Percentiles rank a stretch among this genome's conserved stretches.
phyloP scores from a whole-genome alignment of 257 asterid species.

The Henckelia pumila region DNA sequence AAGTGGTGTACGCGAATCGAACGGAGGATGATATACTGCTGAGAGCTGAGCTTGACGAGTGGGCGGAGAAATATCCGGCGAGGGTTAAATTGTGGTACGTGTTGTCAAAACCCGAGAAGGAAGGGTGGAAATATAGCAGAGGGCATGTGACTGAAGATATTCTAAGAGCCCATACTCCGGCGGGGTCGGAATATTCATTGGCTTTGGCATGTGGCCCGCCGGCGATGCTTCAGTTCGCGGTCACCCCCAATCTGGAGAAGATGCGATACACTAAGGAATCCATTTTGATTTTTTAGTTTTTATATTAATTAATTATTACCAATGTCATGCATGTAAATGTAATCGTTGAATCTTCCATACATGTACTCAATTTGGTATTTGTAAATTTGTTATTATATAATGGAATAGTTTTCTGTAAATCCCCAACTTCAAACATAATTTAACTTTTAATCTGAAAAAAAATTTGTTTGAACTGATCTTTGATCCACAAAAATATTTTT shows the following conservation, averaged over 20 bases:
- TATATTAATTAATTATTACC: too few species aligned
- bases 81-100: conserved; percentile 89
- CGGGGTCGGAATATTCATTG: conserved; percentile 39
- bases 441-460: too few species aligned
- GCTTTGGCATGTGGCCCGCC: conserved; percentile 97
- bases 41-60: conserved; percentile 63
- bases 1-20: conserved; percentile 78
- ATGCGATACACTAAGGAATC: conserved; percentile 76
- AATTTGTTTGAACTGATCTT: too few species aligned
- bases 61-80: conserved; percentile 60
- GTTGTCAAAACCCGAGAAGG: conserved; percentile 42
- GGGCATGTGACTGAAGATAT: conserved; percentile 61
- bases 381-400: too few species aligned
- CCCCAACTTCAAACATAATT: too few species aligned
- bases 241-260: conserved; percentile 84
- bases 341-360: too few species aligned
- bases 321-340: too few species aligned
- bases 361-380: too few species aligned
- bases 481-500: too few species aligned
- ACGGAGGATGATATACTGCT: conserved; percentile 85
- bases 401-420: too few species aligned
- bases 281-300: conserved; percentile 54
- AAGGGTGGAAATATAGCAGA: conserved; percentile 62
- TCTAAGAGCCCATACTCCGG: conserved; percentile 69
- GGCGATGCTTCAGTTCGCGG: conserved; percentile 88